A percentile compares a stretch with the other conserved stretches of the same genome.
These are phyloP conservation scores for Ceratocystis variospora DNA, from an alignment of 2,329 filamentous ascomycete genomes.

Conservation along the genomic window DNA sequence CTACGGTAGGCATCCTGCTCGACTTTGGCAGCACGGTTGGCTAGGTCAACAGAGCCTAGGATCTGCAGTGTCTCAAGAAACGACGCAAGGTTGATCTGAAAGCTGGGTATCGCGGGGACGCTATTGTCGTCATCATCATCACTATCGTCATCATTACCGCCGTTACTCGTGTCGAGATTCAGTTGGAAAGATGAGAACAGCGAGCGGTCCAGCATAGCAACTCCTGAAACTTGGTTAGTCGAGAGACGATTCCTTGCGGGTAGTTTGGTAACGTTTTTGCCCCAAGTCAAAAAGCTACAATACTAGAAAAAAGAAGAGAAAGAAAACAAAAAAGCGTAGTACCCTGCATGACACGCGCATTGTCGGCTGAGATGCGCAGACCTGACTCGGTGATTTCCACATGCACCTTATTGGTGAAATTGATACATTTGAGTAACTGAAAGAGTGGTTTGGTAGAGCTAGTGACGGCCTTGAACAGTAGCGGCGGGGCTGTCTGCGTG, in stretches of 20 bases:
- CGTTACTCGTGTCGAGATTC: conserved; percentile 34
- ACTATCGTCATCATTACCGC: conserved; percentile 30
- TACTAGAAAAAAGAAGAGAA: neutral
- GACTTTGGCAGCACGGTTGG: conserved; percentile 42
- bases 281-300: neutral
- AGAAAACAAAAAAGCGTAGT: conserved; percentile 23
- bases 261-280: no score
- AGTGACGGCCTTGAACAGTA: conserved; percentile 63
- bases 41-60: conserved; percentile 68
- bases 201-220: conserved; percentile 69
- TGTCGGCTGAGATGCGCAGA: conserved; percentile 75
- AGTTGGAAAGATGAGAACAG: conserved; percentile 80
- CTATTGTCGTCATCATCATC: conserved; percentile 15
- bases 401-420: conserved; percentile 44
- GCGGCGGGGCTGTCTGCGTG: conserved; percentile 28
- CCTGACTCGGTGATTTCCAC: conserved; percentile 72
- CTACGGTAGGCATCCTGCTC: conserved; percentile 48
- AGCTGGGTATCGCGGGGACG: conserved; percentile 44
- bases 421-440: conserved; percentile 45
- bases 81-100: conserved; percentile 75
- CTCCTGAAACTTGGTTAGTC: conserved; percentile 23
- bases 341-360: conserved; percentile 86
- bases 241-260: no score
- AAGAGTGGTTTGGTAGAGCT: conserved; percentile 66
- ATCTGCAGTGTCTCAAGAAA: conserved; percentile 92